Percentiles rank a stretch among this genome's conserved stretches.
phyloP scores from a whole-genome alignment of 371 early-diverging fungal genomes.

The Mucor saturninus region DNA sequence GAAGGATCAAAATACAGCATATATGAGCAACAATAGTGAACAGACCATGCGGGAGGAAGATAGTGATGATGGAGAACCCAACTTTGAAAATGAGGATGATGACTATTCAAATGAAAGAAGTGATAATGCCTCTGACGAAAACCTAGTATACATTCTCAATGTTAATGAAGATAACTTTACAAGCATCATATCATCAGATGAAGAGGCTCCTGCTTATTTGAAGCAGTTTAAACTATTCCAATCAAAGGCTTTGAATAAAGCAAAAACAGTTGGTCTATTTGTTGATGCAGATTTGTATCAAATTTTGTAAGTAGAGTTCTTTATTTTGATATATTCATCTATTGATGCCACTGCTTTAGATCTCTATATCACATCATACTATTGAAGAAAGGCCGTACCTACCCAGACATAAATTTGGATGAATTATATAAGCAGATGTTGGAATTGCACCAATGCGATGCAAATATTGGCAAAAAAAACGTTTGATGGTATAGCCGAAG shows the following conservation, averaged over 20 bases:
- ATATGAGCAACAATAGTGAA: constrained; percentile 15
- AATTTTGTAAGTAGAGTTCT: constrained; percentile 13
- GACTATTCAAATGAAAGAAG: constrained; percentile 21
- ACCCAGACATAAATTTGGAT: constrained; percentile 12
- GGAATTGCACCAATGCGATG: constrained; percentile 13
- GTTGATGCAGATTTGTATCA: constrained; percentile 8
- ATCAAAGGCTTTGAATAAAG: constrained; percentile 7
- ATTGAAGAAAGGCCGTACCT: constrained; percentile 12
- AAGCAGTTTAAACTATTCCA: constrained; percentile 13
- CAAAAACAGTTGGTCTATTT: constrained; percentile 20
- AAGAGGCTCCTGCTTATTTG: constrained; percentile 13
- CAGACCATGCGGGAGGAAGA: constrained; percentile 21
- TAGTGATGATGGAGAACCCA: constrained; percentile 15
- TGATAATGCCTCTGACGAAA: constrained; percentile 19
- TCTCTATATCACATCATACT: constrained; percentile 17
- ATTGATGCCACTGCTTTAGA: constrained; percentile 18
- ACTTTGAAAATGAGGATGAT: constrained; percentile 16
- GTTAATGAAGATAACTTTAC: constrained; percentile 14
- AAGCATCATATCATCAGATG: constrained; percentile 18
- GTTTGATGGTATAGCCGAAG: constrained; percentile 15
- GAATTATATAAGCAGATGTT: constrained; percentile 12
- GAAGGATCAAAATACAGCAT: constrained; percentile 15
- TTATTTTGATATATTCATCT: constrained; percentile 19
- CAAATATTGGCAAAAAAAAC: constrained; percentile 21
- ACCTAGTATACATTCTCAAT: constrained; percentile 15